Conservation (phyloP, 495 filamentous ascomycete genomes). For the Penicillium pulvis region DNA sequence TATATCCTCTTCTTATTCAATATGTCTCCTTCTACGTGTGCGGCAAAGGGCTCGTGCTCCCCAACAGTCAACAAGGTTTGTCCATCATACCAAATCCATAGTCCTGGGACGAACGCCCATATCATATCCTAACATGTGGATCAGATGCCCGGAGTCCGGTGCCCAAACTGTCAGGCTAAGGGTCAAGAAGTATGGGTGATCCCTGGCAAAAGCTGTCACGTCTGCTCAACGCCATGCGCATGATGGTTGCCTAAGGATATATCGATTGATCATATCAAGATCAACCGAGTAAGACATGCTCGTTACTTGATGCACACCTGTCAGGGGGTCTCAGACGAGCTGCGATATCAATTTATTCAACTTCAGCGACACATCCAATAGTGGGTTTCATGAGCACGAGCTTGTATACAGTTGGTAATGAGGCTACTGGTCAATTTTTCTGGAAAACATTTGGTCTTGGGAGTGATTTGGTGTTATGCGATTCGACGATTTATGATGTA, state of each 20-base stretch:
- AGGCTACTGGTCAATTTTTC: no score
- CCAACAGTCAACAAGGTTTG: conserved; percentile 26
- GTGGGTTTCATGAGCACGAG: not conserved
- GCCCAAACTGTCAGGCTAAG: conserved; percentile 41
- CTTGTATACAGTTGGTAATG: no score
- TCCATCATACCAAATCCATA: conserved; percentile 2
- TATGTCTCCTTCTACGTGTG: conserved; percentile 7
- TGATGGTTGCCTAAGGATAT: not conserved
- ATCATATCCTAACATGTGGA: not conserved
- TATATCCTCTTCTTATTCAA: not conserved
- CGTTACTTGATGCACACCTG: not conserved
- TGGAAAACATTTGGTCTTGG: not conserved
- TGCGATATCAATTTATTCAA: not conserved
- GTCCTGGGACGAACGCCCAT: not conserved
- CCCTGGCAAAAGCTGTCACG: conserved; percentile 51
- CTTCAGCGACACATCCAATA: not conserved
- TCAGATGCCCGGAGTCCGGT: conserved; percentile 54
- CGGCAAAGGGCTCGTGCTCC: conserved; percentile 17
- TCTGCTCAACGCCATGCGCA: conserved; percentile 43
- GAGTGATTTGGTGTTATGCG: not conserved
- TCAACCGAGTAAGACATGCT: not conserved
- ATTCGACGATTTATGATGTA: not conserved
- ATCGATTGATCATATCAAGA: not conserved
- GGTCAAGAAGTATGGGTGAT: conserved; percentile 54
- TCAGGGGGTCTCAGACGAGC: not conserved